A percentile compares a stretch with the other conserved stretches of the same genome.
Conservation (phyloP, 352 stramenopile genomes). For the Thalassiosira ordinaria region DNA sequence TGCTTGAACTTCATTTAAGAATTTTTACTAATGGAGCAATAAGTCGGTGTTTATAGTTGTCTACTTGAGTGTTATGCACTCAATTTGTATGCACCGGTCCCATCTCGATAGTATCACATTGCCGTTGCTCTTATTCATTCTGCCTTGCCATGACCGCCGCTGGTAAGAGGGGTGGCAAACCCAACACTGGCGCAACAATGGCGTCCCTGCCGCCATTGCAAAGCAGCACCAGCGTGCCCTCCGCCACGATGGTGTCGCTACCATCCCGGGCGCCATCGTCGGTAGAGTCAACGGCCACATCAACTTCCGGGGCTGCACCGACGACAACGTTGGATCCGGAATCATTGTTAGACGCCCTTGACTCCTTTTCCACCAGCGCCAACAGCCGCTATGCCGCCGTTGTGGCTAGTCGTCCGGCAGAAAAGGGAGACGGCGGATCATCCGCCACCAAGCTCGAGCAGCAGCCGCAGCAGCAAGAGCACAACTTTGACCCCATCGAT, state of each 20-base stretch:
- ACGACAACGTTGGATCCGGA: slow-evolving; percentile 16
- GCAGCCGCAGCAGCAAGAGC: slow-evolving; percentile 10
- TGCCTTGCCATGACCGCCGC: too few species aligned
- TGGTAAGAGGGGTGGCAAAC: background rate
- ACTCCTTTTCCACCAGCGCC: slow-evolving; percentile 2
- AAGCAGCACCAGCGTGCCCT: background rate
- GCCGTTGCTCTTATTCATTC: too few species aligned
- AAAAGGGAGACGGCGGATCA: background rate
- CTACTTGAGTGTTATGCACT: too few species aligned
- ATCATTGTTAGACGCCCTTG: slow-evolving; percentile 18
- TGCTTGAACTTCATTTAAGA: too few species aligned
- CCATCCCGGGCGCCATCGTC: background rate
- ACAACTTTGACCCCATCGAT: slow-evolving; percentile 72
- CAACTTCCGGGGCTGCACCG: too few species aligned
- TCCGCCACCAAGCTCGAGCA: background rate
- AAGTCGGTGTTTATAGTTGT: too few species aligned
- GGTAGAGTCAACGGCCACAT: background rate
- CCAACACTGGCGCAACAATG: slow-evolving; percentile 1
- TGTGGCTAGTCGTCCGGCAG: background rate
- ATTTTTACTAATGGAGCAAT: too few species aligned
- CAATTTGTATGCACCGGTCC: too few species aligned
- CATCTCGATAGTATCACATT: too few species aligned
- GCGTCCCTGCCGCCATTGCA: background rate
- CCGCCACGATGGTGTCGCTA: slow-evolving; percentile 12
- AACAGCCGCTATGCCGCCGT: background rate